phyloP scores from a whole-genome alignment of 768 basidiomycete genomes.

The Dentipellis sp. region DNA sequence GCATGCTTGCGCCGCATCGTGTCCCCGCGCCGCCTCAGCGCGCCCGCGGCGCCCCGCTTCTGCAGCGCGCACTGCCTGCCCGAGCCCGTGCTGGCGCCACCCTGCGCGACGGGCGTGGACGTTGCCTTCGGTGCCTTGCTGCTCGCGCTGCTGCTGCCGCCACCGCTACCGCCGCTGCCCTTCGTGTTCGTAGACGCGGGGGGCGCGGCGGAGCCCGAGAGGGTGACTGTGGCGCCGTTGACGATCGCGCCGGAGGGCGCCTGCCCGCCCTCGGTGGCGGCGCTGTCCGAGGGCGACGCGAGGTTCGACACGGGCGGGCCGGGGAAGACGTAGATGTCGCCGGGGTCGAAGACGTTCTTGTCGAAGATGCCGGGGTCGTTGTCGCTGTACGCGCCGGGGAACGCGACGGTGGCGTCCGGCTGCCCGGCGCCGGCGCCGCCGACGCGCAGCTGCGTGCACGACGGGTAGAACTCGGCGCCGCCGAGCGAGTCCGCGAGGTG shows the following conservation, averaged over 20 bases:
- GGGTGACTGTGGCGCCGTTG: neutral
- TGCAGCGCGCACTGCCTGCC: neutral
- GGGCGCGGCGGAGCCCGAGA: neutral
- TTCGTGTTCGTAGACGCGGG: neutral
- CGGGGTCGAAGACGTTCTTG: constrained; percentile 23
- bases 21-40: neutral
- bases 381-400: constrained; percentile 70
- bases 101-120: neutral
- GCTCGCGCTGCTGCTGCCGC: neutral
- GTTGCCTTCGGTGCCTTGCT: neutral
- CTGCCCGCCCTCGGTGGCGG: neutral
- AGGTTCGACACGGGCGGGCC: constrained; percentile 14
- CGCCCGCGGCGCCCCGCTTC: neutral
- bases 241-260: neutral
- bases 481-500: constrained; percentile 48
- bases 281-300: constrained; percentile 4
- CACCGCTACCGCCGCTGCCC: neutral
- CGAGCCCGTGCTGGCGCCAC: neutral
- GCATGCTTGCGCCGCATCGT: neutral
- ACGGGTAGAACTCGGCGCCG: constrained; percentile 77
- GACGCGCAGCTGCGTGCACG: constrained; percentile 49
- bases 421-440: constrained; percentile 42
- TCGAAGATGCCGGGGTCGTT: constrained; percentile 64
- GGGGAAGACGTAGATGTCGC: constrained; percentile 4
- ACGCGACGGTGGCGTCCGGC: constrained; percentile 48